phyloP scores from a whole-genome alignment of 192 early-diverging fungal species.

The Linnemannia exigua region DNA sequence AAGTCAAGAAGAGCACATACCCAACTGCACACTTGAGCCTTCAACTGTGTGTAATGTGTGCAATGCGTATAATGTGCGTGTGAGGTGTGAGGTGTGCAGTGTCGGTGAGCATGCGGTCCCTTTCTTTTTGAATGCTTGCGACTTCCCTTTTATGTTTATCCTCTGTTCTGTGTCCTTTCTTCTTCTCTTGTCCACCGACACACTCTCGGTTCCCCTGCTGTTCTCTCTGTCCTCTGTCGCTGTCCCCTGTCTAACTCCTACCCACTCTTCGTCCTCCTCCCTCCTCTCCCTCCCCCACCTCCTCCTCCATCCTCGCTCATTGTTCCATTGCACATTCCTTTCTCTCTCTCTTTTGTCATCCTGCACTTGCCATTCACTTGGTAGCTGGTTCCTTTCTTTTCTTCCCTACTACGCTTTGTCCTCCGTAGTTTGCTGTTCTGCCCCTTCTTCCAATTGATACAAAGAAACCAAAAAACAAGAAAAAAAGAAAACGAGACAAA shows the following conservation, averaged over 20 bases:
- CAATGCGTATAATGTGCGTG: not conserved
- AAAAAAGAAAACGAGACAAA: not conserved
- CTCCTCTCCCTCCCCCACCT: not conserved
- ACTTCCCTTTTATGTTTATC: not conserved
- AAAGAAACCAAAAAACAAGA: not conserved
- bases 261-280: not conserved
- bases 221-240: not conserved
- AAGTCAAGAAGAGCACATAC: not conserved
- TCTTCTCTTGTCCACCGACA: not conserved
- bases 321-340: not conserved
- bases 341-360: not conserved
- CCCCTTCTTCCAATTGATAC: not conserved
- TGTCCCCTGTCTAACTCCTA: not conserved
- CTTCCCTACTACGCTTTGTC: not conserved
- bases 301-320: not conserved
- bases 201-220: not conserved
- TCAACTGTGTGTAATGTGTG: not conserved
- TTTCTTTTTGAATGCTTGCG: not conserved
- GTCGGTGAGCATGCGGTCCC: not conserved
- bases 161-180: not conserved
- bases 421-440: not conserved
- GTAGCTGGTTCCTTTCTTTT: not conserved
- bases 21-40: not conserved
- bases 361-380: slow-evolving; percentile 1
- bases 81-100: not conserved